Evolutionary conservation across 2,329 filamentous ascomycete species (phyloP).

Genomic region (Colletotrichum tropicale): DNA sequence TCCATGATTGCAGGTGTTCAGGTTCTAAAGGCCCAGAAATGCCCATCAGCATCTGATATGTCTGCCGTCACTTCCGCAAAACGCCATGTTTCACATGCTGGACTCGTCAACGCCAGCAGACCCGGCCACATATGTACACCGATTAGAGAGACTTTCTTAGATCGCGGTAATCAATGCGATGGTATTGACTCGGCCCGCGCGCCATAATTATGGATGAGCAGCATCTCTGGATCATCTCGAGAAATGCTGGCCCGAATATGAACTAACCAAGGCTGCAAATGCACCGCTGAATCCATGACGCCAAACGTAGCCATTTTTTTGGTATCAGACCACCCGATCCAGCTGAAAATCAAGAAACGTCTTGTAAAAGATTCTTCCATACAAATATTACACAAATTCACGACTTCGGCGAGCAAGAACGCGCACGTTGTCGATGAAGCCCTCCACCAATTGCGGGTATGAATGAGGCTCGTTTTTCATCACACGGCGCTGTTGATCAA

Average conservation of each 20-base stretch:
- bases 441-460: conserved; percentile 72
- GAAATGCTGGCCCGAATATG: neutral
- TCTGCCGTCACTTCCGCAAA: neutral
- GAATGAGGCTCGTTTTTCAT: conserved; percentile 57
- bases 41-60: neutral
- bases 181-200: neutral
- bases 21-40: neutral
- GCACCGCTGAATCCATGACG: conserved; percentile 5
- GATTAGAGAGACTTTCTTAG: neutral
- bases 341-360: neutral
- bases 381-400: conserved; percentile 29
- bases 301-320: conserved; percentile 8
- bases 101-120: neutral
- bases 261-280: neutral
- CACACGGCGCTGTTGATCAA: conserved; percentile 68
- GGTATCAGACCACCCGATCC: conserved; percentile 17
- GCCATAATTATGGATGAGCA: neutral
- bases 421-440: conserved; percentile 76
- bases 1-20: neutral
- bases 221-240: neutral
- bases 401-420: conserved; percentile 55
- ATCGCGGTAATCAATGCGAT: neutral
- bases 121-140: neutral
- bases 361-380: neutral
- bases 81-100: neutral